Evolutionary conservation across 2,329 filamentous ascomycete species (phyloP), one percentile per base, ranked within the genome.

Genomic region (Trichoderma sp.): DNA sequence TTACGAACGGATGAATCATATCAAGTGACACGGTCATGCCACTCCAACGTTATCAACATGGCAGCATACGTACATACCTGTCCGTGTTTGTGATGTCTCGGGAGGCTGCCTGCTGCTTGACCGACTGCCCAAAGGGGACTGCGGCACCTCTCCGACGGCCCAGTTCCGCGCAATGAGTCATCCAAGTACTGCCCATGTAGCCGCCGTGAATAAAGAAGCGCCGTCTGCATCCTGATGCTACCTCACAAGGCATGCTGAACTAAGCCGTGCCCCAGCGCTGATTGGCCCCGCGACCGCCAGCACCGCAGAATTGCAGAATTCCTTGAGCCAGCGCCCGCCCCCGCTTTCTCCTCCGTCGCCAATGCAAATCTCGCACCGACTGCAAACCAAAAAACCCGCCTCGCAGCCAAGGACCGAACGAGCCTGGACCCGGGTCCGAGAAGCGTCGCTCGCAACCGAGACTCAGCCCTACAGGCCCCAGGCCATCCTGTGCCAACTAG

Each of bases 391-490:
- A 34, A 34, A 34, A 66, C 26, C 32, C 63, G 63, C 52, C 52
- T 56, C 30, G 30, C 63, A 54, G 26, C 63, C 39, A 43, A 43
- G 39, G 39, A 43, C 39, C n/a, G 55, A 28, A 51, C 55, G 26
- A 46, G 52, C 39, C 63, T 66, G 34, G 63, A 39, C 63, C 63
- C 63, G 63, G 63, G 63, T 49, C 63, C 63, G 63, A 66, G 52
- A 66, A n/a, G 30, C 54, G 13, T 46, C 37, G 30, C 46, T 66
- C 52, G 63, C 63, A 66, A 51, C 60, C 60, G 60, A 64, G 60
- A 16, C 52, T 66, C 63, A 66, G 63, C 63, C 63, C 63, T 66
- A 66, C 61, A 43, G 30, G 30, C 30, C 8, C 8, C 10, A n/a
- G n/a, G n/a, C n/a, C n/a, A n/a, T n/a, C n/a, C n/a, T n/a, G n/a